Conservation (phyloP, 139 green algal genomes). For the Parachlorella kessleri region DNA sequence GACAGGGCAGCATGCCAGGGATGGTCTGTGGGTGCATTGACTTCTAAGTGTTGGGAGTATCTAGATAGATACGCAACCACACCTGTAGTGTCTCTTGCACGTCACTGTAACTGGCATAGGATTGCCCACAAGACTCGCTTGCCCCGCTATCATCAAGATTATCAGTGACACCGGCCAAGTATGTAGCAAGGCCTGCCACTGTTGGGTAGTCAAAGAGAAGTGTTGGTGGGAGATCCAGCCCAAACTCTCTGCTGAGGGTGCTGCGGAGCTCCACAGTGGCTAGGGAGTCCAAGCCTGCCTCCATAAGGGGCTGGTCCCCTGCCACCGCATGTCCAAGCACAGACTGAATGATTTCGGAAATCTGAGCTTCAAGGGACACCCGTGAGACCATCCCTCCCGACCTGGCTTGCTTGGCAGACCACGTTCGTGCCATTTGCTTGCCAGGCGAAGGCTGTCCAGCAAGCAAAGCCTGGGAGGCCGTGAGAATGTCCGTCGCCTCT, state of each 20-base stretch:
- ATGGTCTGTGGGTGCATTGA: no score
- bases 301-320: slow-evolving; percentile 15
- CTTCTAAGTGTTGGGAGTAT: no score
- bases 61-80: no score
- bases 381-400: neutral
- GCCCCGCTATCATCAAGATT: no score
- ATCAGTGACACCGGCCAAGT: no score
- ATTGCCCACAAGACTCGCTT: no score
- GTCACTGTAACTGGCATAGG: no score
- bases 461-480: neutral
- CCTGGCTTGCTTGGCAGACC: neutral
- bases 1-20: no score
- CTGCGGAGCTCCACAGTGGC: slow-evolving; percentile 51
- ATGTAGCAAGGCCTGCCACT: neutral
- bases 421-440: neutral
- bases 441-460: no score
- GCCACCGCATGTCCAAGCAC: slow-evolving; percentile 38
- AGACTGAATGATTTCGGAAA: neutral
- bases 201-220: slow-evolving; percentile 60
- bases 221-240: slow-evolving; percentile 42
- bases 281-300: slow-evolving; percentile 73
- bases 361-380: neutral
- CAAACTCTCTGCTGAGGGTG: slow-evolving; percentile 29
- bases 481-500: neutral
- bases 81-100: no score